These are phyloP conservation scores for Apiospora pterosperma DNA, from an alignment of 2,329 filamentous ascomycete species.

Conservation along the genomic window DNA sequence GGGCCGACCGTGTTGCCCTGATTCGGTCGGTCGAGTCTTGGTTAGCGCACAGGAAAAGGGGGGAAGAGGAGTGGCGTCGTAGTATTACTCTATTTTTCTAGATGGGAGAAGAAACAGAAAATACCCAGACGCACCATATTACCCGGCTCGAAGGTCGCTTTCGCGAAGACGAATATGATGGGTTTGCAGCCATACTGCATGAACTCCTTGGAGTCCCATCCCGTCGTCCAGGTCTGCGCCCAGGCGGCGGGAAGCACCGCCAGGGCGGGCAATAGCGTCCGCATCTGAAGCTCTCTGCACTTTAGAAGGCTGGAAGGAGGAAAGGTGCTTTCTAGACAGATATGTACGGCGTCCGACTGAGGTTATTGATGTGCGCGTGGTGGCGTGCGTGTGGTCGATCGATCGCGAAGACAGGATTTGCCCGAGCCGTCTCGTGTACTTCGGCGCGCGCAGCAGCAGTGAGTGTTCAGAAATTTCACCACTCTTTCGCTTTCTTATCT, in stretches of 20 bases:
- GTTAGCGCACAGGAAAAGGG: too few species aligned
- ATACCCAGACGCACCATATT: constrained; percentile 16
- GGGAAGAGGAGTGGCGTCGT: too few species aligned
- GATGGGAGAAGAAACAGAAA: too few species aligned
- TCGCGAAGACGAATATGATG: constrained; percentile 25
- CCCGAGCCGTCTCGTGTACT: background rate
- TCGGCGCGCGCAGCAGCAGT: too few species aligned
- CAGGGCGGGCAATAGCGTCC: background rate
- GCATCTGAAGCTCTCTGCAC: background rate
- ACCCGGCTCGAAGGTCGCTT: constrained; percentile 25
- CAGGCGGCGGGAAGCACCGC: background rate
- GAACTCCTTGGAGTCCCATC: constrained; percentile 22
- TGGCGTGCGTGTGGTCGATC: too few species aligned
- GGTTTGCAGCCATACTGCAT: constrained; percentile 22
- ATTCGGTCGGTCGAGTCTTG: too few species aligned
- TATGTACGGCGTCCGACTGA: background rate
- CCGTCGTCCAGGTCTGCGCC: constrained; percentile 19
- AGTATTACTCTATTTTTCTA: too few species aligned
- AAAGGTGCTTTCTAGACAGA: background rate
- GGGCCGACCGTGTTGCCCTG: constrained; percentile 24
- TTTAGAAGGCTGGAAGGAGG: background rate
- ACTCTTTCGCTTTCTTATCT: background rate
- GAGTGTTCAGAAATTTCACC: background rate
- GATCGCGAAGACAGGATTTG: too few species aligned
- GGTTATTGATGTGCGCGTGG: background rate